These are phyloP conservation scores for Boletus fagicola DNA, from an alignment of 768 basidiomycete species.

Conservation along the genomic window DNA sequence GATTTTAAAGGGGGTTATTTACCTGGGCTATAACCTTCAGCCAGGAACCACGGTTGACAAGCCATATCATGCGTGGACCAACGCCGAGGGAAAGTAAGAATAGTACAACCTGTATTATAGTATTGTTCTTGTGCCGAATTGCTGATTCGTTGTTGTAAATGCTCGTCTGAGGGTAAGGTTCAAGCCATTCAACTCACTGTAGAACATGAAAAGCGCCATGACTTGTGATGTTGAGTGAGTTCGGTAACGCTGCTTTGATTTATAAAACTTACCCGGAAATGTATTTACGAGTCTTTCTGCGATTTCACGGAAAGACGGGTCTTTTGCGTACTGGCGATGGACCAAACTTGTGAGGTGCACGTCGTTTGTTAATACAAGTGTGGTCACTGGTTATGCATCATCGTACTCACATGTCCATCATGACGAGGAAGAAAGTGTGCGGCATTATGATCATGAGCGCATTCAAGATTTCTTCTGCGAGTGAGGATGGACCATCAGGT, in stretches of 20 bases:
- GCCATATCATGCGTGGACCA: slow-evolving; percentile 68
- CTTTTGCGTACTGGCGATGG: slow-evolving; percentile 73
- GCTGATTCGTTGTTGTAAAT: slow-evolving; percentile 35
- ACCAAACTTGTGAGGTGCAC: slow-evolving; percentile 50
- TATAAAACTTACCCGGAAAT: slow-evolving; percentile 62
- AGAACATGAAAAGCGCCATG: slow-evolving; percentile 61
- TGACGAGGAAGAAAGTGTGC: slow-evolving; percentile 66
- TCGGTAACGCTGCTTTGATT: not conserved
- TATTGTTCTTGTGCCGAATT: slow-evolving; percentile 58
- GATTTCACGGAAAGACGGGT: slow-evolving; percentile 47
- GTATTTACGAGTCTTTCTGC: slow-evolving; percentile 59
- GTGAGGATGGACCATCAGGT: slow-evolving; percentile 37
- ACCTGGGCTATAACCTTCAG: slow-evolving; percentile 75
- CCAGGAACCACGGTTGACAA: slow-evolving; percentile 70
- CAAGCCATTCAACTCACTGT: slow-evolving; percentile 21
- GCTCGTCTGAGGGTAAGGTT: not conserved
- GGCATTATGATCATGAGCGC: slow-evolving; percentile 66
- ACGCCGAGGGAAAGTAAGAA: slow-evolving; percentile 55
- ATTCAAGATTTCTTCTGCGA: slow-evolving; percentile 70
- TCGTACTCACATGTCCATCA: slow-evolving; percentile 80
- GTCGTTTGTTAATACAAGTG: not conserved
- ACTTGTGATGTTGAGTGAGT: slow-evolving; percentile 42
- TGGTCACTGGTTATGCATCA: not conserved
- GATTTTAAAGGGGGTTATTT: not conserved
- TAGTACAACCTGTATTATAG: slow-evolving; percentile 52